Percentiles rank a stretch among this genome's conserved stretches.
phyloP scores from a whole-genome alignment of 768 basidiomycete genomes.

The Amyloporia xantha region DNA sequence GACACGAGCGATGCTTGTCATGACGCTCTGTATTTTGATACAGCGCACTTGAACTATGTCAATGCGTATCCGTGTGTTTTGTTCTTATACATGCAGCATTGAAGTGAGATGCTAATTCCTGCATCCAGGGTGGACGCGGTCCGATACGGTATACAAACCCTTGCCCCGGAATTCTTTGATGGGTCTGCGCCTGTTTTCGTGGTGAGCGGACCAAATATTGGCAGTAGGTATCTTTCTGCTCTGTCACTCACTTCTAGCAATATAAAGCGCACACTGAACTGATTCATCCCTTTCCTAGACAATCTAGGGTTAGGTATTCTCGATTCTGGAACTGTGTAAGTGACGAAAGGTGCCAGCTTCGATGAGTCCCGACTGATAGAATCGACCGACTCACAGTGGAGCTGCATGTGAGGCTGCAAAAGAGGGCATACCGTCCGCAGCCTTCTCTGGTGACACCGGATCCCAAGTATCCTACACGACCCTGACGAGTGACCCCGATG shows the following conservation, averaged over 20 bases:
- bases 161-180: constrained; percentile 36
- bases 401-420: constrained; percentile 43
- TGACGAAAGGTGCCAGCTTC: neutral
- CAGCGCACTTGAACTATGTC: constrained; percentile 30
- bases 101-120: neutral
- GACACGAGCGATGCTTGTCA: neutral
- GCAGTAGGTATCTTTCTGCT: constrained; percentile 10
- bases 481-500: constrained; percentile 29
- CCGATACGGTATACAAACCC: constrained; percentile 36
- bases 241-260: neutral
- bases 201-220: constrained; percentile 38
- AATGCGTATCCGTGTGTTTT: constrained; percentile 28
- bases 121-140: constrained; percentile 22
- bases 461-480: constrained; percentile 46
- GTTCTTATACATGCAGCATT: neutral
- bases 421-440: constrained; percentile 44
- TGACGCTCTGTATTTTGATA: neutral
- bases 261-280: neutral
- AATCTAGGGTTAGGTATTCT: constrained; percentile 19
- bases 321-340: constrained; percentile 24
- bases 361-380: neutral
- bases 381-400: constrained; percentile 26
- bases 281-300: constrained; percentile 3
- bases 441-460: constrained; percentile 40
- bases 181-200: constrained; percentile 34